Evolutionary conservation across 768 basidiomycete genomes (phyloP).

Genomic region (Termitomyces bulborhizus): DNA sequence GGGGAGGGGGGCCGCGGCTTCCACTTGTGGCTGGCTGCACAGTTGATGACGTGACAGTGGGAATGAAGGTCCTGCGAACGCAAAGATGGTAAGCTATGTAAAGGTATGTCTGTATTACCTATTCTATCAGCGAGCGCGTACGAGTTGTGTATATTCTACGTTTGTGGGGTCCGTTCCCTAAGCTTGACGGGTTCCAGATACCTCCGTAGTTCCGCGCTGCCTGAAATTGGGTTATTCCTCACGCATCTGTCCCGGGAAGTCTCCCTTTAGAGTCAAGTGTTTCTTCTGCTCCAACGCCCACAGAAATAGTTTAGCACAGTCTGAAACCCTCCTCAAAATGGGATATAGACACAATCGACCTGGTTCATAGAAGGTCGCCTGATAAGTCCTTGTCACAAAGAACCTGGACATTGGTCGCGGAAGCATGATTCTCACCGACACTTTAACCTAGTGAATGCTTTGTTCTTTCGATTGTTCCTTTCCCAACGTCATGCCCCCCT

Average conservation of each 20-base stretch:
- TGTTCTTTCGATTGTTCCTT: constrained; percentile 2
- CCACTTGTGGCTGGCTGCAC: neutral
- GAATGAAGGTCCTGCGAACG: constrained; percentile 4
- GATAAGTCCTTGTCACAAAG: neutral
- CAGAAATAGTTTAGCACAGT: neutral
- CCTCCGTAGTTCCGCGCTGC: neutral
- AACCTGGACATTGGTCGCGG: neutral
- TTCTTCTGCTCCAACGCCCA: neutral
- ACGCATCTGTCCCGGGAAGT: neutral
- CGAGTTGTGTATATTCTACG: neutral
- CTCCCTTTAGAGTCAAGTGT: neutral
- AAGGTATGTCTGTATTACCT: neutral
- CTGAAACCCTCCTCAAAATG: neutral
- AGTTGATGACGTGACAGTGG: neutral
- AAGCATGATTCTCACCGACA: neutral
- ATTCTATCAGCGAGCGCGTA: neutral
- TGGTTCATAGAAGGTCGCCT: constrained; percentile 6
- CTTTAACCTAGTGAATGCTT: neutral
- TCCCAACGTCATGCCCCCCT: neutral
- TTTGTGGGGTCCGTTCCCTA: neutral
- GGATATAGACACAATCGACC: neutral
- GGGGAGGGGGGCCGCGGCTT: no score
- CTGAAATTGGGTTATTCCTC: neutral
- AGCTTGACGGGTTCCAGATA: neutral
- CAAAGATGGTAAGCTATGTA: neutral